Evolutionary conservation across 257 asterid species (phyloP).

Genomic region (Forsythia viridissima): DNA sequence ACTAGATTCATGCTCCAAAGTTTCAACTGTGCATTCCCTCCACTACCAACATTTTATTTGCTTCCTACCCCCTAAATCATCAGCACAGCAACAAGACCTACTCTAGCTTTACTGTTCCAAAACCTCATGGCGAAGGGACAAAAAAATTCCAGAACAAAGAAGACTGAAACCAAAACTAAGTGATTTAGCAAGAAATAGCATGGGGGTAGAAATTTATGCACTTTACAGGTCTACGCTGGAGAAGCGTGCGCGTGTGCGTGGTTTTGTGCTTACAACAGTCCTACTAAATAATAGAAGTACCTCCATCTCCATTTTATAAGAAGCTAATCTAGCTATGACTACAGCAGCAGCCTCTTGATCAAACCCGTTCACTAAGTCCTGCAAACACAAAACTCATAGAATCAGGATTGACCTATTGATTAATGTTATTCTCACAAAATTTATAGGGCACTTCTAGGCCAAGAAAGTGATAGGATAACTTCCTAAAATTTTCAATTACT

Average conservation of each 20-base stretch:
- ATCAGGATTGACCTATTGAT: constrained; percentile 16
- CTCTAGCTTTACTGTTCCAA: background rate
- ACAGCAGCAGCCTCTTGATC: constrained; percentile 99
- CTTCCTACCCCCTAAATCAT: background rate
- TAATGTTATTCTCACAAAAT: constrained; percentile 12
- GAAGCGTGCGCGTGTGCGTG: background rate
- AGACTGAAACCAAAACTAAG: constrained; percentile 1
- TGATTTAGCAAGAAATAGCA: background rate
- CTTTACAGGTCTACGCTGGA: background rate
- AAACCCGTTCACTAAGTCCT: constrained; percentile 93
- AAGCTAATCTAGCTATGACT: constrained; percentile 85
- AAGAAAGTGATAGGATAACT: background rate
- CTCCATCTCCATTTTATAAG: constrained; percentile 97
- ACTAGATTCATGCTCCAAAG: background rate
- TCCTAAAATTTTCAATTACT: background rate
- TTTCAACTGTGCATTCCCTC: background rate
- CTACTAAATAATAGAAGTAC: constrained; percentile 33
- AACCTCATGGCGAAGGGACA: background rate
- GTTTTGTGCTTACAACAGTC: background rate
- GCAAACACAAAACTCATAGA: constrained; percentile 26
- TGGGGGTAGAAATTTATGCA: background rate
- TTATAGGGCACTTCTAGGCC: background rate
- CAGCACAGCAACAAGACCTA: background rate
- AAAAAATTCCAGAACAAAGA: background rate
- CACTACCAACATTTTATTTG: background rate